phyloP scores from a whole-genome alignment of 2,329 filamentous ascomycete genomes.

The Cordyceps fumosorosea region DNA sequence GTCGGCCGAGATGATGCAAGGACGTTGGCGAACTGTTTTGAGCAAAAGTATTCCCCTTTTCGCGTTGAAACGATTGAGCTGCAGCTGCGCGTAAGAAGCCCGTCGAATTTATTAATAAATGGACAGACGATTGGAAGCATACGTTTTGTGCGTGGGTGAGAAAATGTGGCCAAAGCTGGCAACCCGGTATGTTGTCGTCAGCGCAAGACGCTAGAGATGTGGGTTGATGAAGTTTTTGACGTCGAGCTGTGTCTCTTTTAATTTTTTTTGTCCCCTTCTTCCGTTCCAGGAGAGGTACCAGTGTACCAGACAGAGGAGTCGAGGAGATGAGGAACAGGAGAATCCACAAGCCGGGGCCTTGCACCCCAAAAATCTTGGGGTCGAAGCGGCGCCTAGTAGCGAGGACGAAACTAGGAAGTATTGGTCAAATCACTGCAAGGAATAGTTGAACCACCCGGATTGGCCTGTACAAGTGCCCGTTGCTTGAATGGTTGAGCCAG shows the following conservation, averaged over 20 bases:
- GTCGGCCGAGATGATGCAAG: conserved; percentile 6
- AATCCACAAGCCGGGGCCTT: conserved; percentile 1
- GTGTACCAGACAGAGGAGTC: not conserved
- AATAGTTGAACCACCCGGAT: not conserved
- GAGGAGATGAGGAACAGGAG: not conserved
- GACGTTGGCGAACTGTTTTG: not conserved
- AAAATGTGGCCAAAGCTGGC: conserved; percentile 8
- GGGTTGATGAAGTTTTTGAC: conserved; percentile 9
- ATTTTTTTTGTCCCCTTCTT: not conserved
- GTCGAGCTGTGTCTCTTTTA: not conserved
- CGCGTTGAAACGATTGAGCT: not conserved
- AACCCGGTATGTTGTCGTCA: not conserved
- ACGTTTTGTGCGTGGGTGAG: conserved; percentile 6
- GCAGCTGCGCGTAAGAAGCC: not conserved
- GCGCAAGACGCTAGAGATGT: conserved; percentile 9
- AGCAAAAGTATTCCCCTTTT: not conserved
- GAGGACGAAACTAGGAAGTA: not conserved
- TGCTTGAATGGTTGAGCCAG: conserved; percentile 8
- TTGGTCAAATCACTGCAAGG: not conserved
- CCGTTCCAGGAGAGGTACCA: not conserved
- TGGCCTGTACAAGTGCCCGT: not conserved
- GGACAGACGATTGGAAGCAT: not conserved
- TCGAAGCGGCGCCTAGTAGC: not conserved
- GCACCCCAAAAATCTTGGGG: not conserved
- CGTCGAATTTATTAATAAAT: not conserved